Percentiles rank a stretch among this genome's conserved stretches.
These are phyloP conservation scores for Madurella fahalii DNA, from an alignment of 2,329 filamentous ascomycete species.

Conservation along the genomic window DNA sequence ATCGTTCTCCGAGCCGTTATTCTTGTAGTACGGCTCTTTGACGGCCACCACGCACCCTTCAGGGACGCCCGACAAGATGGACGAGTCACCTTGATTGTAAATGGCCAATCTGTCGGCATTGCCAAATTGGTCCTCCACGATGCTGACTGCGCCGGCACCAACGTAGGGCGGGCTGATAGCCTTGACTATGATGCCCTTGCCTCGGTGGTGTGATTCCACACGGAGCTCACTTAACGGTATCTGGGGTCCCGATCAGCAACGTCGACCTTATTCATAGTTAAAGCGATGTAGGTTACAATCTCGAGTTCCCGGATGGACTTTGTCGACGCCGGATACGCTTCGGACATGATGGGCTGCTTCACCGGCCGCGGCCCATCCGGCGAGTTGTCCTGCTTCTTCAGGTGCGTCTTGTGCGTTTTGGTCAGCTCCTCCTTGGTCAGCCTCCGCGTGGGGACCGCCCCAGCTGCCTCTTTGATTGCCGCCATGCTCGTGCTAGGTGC, in stretches of 20 bases:
- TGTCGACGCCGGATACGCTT: slow-evolving; percentile 29
- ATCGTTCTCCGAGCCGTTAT: slow-evolving; percentile 28
- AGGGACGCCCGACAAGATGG: slow-evolving; percentile 32
- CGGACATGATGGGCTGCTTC: slow-evolving; percentile 27
- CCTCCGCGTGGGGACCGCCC: slow-evolving; percentile 14
- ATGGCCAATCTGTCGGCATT: slow-evolving; percentile 35
- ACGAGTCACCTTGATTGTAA: slow-evolving; percentile 36
- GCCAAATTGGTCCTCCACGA: slow-evolving; percentile 36
- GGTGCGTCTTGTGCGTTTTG: slow-evolving; percentile 24
- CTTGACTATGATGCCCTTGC: slow-evolving; percentile 31
- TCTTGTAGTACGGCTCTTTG: slow-evolving; percentile 38
- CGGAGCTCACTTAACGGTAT: slow-evolving; percentile 31
- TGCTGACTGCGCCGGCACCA: slow-evolving; percentile 33
- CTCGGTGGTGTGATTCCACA: slow-evolving; percentile 34
- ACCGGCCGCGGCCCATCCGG: slow-evolving; percentile 27
- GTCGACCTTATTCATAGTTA: background rate
- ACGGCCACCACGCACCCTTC: slow-evolving; percentile 32
- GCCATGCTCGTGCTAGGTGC: slow-evolving; percentile 3
- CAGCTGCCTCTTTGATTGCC: slow-evolving; percentile 1
- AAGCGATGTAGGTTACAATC: slow-evolving; percentile 18
- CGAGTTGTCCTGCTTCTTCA: slow-evolving; percentile 26
- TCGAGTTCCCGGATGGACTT: slow-evolving; percentile 29
- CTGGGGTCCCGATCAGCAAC: slow-evolving; percentile 10
- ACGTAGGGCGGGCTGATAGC: slow-evolving; percentile 30
- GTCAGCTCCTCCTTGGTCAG: slow-evolving; percentile 26